phyloP scores from a whole-genome alignment of 345 rosid genomes.

The Dipteronia dyeriana region DNA sequence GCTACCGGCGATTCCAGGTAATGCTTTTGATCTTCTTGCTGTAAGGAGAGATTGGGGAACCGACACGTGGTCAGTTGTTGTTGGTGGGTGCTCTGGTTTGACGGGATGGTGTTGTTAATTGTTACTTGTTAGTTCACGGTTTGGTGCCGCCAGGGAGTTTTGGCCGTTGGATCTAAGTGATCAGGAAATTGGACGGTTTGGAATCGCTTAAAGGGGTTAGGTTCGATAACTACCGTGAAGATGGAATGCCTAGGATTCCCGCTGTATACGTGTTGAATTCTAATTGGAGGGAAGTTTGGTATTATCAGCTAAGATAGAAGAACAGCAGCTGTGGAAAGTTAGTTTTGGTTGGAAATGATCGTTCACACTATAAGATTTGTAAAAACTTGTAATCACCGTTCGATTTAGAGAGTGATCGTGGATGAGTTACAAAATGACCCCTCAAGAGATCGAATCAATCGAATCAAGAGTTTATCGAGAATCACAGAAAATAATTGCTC shows the following conservation, averaged over 20 bases:
- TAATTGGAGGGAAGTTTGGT: neutral
- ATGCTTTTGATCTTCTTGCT: conserved; percentile 44
- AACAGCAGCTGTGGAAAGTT: too few relatives aligned
- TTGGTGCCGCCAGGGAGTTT: conserved; percentile 35
- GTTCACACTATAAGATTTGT: too few relatives aligned
- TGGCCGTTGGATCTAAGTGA: conserved; percentile 50
- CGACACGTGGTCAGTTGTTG: conserved; percentile 39
- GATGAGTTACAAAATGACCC: too few relatives aligned
- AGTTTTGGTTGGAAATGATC: neutral
- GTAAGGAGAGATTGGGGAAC: conserved; percentile 22
- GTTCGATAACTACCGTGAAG: conserved; percentile 34
- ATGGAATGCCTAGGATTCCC: conserved; percentile 13
- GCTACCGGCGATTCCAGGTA: conserved; percentile 80
- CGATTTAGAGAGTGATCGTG: too few relatives aligned
- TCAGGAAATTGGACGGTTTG: conserved; percentile 19
- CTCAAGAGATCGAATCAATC: too few relatives aligned
- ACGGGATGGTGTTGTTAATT: conserved; percentile 24
- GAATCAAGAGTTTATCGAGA: too few relatives aligned
- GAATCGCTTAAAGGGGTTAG: conserved; percentile 3
- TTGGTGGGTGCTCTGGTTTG: conserved; percentile 22
- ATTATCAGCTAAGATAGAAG: conserved; percentile 27
- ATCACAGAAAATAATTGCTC: too few relatives aligned
- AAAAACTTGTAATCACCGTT: too few relatives aligned
- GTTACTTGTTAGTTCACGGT: conserved; percentile 25
- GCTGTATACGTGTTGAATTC: neutral